These are phyloP conservation scores for Phlyctochytrium planicorne DNA, from an alignment of 192 early-diverging fungal species.

Conservation along the genomic window DNA sequence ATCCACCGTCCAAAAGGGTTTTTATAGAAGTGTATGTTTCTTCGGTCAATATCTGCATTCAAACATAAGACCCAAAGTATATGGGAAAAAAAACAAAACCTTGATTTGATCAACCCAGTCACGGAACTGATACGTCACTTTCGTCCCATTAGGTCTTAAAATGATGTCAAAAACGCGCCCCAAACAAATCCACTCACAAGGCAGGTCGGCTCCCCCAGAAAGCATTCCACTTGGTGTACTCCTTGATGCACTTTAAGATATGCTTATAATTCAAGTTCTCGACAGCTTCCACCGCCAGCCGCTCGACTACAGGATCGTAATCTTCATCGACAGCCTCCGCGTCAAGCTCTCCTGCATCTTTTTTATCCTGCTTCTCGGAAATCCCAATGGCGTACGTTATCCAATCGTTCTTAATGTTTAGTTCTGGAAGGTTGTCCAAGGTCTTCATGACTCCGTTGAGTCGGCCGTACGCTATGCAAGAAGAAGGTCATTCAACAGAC, in stretches of 20 bases:
- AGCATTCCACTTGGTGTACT: not conserved
- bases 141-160: too few relatives aligned
- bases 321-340: too few relatives aligned
- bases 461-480: constrained; percentile 35
- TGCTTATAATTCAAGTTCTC: not conserved
- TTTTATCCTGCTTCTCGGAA: not conserved
- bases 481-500: not conserved
- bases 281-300: not conserved
- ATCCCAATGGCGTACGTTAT: not conserved
- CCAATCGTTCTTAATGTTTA: not conserved
- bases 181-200: too few relatives aligned
- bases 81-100: not conserved
- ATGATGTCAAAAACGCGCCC: too few relatives aligned
- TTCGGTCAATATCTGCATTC: not conserved
- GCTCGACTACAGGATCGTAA: not conserved
- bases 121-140: not conserved
- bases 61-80: too few relatives aligned
- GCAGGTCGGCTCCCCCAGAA: too few relatives aligned
- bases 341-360: not conserved
- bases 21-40: not conserved
- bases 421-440: not conserved
- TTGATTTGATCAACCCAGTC: not conserved
- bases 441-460: constrained; percentile 26
- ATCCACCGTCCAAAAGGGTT: not conserved
- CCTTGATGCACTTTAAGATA: not conserved